Percentiles rank a stretch among this genome's conserved stretches.
These are phyloP conservation scores for Hyphodiscus sp. DNA, from an alignment of 2,329 filamentous ascomycete genomes.

Conservation along the genomic window DNA sequence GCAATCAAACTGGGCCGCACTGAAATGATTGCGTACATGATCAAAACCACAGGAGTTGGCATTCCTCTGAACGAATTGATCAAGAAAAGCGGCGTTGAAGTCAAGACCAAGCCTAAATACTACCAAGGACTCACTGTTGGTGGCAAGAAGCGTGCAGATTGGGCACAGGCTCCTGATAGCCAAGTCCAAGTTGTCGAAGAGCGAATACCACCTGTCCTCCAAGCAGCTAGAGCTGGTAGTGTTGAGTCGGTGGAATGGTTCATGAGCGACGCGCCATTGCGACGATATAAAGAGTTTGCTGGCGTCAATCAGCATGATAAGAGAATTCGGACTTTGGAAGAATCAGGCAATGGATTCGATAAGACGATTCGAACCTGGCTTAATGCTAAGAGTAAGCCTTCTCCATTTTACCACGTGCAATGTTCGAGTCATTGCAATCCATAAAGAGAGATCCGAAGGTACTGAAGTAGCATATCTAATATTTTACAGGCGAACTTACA, in stretches of 20 bases:
- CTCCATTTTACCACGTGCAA: background rate
- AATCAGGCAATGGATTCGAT: slow-evolving; percentile 57
- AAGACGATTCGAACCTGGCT: slow-evolving; percentile 57
- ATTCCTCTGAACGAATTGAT: slow-evolving; percentile 63
- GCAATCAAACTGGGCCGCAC: slow-evolving; percentile 45
- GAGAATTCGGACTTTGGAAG: slow-evolving; percentile 53
- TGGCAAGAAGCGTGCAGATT: slow-evolving; percentile 67
- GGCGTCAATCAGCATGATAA: slow-evolving; percentile 54
- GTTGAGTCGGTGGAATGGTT: slow-evolving; percentile 73
- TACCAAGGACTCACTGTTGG: slow-evolving; percentile 75
- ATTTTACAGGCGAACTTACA: slow-evolving; percentile 47
- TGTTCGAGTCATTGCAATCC: background rate
- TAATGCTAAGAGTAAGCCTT: slow-evolving; percentile 46
- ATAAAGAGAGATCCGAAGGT: too few relatives aligned
- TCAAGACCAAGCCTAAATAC: slow-evolving; percentile 58
- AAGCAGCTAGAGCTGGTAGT: slow-evolving; percentile 49
- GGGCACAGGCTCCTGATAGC: slow-evolving; percentile 61
- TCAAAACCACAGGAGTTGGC: slow-evolving; percentile 60
- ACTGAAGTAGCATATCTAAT: slow-evolving; percentile 10
- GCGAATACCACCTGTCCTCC: slow-evolving; percentile 51
- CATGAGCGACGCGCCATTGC: slow-evolving; percentile 60
- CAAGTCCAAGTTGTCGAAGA: slow-evolving; percentile 36
- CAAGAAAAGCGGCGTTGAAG: slow-evolving; percentile 56
- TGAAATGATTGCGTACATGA: slow-evolving; percentile 55
- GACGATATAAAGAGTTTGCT: slow-evolving; percentile 63